phyloP scores from a whole-genome alignment of 2,329 filamentous ascomycete genomes.

The Sporothrix brasiliensis region DNA sequence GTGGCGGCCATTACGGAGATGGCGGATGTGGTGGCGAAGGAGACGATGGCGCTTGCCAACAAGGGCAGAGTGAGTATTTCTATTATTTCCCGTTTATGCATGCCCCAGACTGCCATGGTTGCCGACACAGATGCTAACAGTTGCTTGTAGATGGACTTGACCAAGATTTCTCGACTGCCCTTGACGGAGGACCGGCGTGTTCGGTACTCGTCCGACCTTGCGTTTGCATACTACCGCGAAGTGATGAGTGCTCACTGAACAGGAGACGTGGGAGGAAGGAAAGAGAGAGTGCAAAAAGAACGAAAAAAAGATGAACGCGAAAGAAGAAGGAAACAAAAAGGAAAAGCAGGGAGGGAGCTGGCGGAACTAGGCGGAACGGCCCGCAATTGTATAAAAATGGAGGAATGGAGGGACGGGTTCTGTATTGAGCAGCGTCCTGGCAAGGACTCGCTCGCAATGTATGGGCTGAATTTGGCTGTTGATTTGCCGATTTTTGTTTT shows the following conservation, averaged over 20 bases:
- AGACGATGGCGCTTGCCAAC: slow-evolving; percentile 59
- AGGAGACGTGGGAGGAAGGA: not conserved
- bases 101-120: not conserved
- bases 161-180: slow-evolving; percentile 61
- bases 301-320: not conserved
- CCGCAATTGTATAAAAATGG: slow-evolving; percentile 7
- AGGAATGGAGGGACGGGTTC: not conserved
- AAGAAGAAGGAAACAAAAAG: not conserved
- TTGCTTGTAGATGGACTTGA: slow-evolving; percentile 48
- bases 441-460: not conserved
- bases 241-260: slow-evolving; percentile 55
- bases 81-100: too few species aligned
- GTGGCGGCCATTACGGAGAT: slow-evolving; percentile 81
- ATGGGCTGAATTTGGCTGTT: not conserved
- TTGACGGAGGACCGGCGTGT: slow-evolving; percentile 74
- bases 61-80: slow-evolving; percentile 58
- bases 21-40: slow-evolving; percentile 70
- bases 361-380: not conserved
- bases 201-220: slow-evolving; percentile 69
- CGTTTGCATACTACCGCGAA: slow-evolving; percentile 67
- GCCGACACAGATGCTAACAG: slow-evolving; percentile 20
- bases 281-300: not conserved
- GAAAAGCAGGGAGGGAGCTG: too few species aligned
- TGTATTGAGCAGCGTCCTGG: slow-evolving; percentile 1
- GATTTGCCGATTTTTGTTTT: slow-evolving; percentile 3